Percentiles rank a stretch among this genome's conserved stretches.
These are phyloP conservation scores for Pythium rishiriense DNA, from an alignment of 352 stramenopile genomes.

Conservation along the genomic window DNA sequence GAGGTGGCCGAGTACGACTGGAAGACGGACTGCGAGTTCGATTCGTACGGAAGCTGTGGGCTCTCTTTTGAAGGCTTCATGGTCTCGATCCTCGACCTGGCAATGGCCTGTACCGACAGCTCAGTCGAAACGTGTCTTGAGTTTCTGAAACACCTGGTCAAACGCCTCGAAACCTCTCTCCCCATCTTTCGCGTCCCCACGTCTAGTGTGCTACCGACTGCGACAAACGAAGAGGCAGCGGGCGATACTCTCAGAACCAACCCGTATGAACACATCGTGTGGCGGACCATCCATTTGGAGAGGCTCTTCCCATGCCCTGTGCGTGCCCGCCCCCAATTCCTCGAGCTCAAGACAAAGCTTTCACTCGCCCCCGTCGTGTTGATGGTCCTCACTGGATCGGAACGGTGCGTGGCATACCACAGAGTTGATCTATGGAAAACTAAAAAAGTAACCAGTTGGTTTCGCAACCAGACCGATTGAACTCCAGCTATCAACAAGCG, in stretches of 20 bases:
- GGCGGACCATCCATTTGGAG: constrained; percentile 38
- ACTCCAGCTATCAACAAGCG: constrained; percentile 47
- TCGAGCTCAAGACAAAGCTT: constrained; percentile 52
- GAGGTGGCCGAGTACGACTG: constrained; percentile 44
- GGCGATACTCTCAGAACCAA: background rate
- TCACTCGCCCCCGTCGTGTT: constrained; percentile 39
- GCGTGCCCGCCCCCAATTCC: constrained; percentile 35
- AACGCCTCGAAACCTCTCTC: constrained; percentile 39
- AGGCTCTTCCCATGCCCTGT: constrained; percentile 39
- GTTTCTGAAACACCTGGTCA: constrained; percentile 47
- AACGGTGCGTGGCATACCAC: constrained; percentile 38
- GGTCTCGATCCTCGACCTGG: constrained; percentile 50
- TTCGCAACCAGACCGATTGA: constrained; percentile 35
- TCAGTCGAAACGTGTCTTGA: constrained; percentile 42
- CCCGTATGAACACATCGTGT: constrained; percentile 24
- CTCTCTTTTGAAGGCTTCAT: constrained; percentile 52
- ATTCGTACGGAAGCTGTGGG: constrained; percentile 36
- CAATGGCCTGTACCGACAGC: constrained; percentile 46
- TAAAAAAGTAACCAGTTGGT: constrained; percentile 2
- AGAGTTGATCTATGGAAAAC: background rate
- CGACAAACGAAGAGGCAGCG: background rate
- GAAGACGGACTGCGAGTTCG: constrained; percentile 52
- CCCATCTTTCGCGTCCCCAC: constrained; percentile 26
- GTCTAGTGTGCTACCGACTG: background rate
- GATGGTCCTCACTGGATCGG: constrained; percentile 43